These are phyloP conservation scores for Nematocida sp. DNA, from an alignment of 371 early-diverging fungal species.

Conservation along the genomic window DNA sequence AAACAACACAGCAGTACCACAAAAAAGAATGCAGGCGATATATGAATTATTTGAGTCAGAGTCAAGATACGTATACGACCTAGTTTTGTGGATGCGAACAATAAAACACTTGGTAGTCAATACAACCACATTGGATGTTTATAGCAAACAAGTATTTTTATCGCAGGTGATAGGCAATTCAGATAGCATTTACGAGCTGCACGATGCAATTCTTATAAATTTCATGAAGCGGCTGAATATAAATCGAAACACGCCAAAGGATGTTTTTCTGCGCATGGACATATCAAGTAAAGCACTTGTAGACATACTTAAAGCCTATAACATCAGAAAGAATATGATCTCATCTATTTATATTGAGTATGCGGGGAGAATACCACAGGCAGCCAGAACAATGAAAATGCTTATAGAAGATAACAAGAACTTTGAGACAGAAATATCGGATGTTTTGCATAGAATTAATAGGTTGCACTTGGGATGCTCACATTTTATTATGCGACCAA, in stretches of 20 bases:
- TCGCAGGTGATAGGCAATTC: slow-evolving; percentile 30
- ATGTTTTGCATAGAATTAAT: slow-evolving; percentile 59
- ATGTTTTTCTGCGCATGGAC: slow-evolving; percentile 16
- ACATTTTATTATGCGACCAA: slow-evolving; percentile 68
- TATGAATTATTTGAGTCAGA: slow-evolving; percentile 49
- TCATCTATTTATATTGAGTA: slow-evolving; percentile 22
- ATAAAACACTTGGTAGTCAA: slow-evolving; percentile 43
- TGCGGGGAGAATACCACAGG: slow-evolving; percentile 35
- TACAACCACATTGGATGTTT: slow-evolving; percentile 13
- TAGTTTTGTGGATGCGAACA: slow-evolving; percentile 46
- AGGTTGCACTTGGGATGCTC: slow-evolving; percentile 63
- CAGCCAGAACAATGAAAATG: slow-evolving; percentile 20
- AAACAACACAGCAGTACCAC: neutral
- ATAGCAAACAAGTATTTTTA: slow-evolving; percentile 37
- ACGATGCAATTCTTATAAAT: slow-evolving; percentile 10
- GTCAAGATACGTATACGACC: slow-evolving; percentile 35
- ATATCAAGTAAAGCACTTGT: neutral
- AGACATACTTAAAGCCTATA: slow-evolving; percentile 7
- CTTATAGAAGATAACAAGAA: slow-evolving; percentile 45
- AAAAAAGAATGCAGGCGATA: slow-evolving; percentile 45
- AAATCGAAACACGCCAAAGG: slow-evolving; percentile 10
- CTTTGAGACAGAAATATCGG: slow-evolving; percentile 59
- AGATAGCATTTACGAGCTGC: slow-evolving; percentile 31
- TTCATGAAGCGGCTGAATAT: slow-evolving; percentile 7
- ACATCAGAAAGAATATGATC: slow-evolving; percentile 1